These are phyloP conservation scores for Helicostylum pulchrum DNA, from an alignment of 192 early-diverging fungal genomes.

Conservation along the genomic window DNA sequence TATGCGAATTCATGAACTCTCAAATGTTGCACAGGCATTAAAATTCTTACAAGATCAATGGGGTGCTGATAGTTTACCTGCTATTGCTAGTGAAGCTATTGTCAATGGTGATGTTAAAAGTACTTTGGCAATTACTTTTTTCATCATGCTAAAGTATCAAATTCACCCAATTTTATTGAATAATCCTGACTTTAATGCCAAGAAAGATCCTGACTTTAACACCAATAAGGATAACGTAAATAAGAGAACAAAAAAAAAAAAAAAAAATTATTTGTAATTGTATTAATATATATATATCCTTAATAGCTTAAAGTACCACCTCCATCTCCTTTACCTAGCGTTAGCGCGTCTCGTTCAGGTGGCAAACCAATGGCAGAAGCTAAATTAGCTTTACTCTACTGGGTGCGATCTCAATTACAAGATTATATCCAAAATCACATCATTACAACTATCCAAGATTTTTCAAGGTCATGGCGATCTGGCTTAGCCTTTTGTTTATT, in stretches of 20 bases:
- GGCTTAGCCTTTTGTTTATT: conserved; percentile 51
- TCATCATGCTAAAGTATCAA: conserved; percentile 53
- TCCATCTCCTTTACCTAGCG: conserved; percentile 1
- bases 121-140: conserved; percentile 47
- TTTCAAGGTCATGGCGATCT: conserved; percentile 49
- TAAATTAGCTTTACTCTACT: conserved; percentile 45
- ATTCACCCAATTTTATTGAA: conserved; percentile 24
- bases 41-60: conserved; percentile 57
- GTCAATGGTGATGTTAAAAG: conserved; percentile 75
- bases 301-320: conserved; percentile 5
- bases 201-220: too few relatives aligned
- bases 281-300: background rate
- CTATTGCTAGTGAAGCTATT: conserved; percentile 77
- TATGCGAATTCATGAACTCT: conserved; percentile 76
- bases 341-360: conserved; percentile 14
- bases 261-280: too few relatives aligned
- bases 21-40: conserved; percentile 71
- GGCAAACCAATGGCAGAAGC: conserved; percentile 29
- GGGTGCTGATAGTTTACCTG: conserved; percentile 57
- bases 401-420: conserved; percentile 47
- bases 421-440: conserved; percentile 41
- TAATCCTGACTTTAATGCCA: background rate
- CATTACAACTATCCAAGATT: conserved; percentile 47
- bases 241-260: too few relatives aligned
- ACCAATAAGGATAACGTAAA: conserved; percentile 3